phyloP scores from a whole-genome alignment of 805 yeast genomes.

The Novakomyces olei region DNA sequence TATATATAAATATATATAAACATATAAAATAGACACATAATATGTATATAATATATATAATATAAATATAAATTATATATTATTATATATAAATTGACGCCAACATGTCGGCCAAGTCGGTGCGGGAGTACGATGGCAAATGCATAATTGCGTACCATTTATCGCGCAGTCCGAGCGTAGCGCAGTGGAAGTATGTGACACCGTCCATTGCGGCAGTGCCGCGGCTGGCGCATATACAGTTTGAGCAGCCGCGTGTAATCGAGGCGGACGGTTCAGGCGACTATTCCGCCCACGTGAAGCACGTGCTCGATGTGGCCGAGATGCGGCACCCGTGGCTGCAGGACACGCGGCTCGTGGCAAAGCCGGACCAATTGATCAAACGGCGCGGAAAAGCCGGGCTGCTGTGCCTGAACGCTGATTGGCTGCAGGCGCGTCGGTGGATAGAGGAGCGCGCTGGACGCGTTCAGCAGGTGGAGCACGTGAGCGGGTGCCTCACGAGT shows the following conservation, averaged over 20 bases:
- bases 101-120: conserved; percentile 27
- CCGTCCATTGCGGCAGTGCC: conserved; percentile 10
- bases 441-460: conserved; percentile 22
- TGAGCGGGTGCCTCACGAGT: conserved; percentile 19
- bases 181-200: conserved; percentile 10
- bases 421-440: conserved; percentile 25
- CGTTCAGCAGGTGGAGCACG: conserved; percentile 20
- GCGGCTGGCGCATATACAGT: conserved; percentile 14
- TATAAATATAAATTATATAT: too few species aligned
- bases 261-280: conserved; percentile 1
- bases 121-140: conserved; percentile 26
- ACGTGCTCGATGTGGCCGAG: conserved; percentile 17
- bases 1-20: too few species aligned
- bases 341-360: conserved; percentile 22
- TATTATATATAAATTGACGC: too few species aligned
- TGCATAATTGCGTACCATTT: conserved; percentile 22
- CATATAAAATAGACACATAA: too few species aligned
- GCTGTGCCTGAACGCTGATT: conserved; percentile 22
- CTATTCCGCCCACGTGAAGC: conserved; percentile 12
- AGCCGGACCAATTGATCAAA: conserved; percentile 27
- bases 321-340: conserved; percentile 21
- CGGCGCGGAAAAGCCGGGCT: conserved; percentile 26
- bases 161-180: conserved; percentile 20
- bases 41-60: too few species aligned
- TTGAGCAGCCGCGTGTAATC: conserved; percentile 12